Percentiles rank a stretch among this genome's conserved stretches.
These are phyloP conservation scores for Pseudogymnoascus sp. DNA, from an alignment of 2,329 filamentous ascomycete species.

Conservation along the genomic window DNA sequence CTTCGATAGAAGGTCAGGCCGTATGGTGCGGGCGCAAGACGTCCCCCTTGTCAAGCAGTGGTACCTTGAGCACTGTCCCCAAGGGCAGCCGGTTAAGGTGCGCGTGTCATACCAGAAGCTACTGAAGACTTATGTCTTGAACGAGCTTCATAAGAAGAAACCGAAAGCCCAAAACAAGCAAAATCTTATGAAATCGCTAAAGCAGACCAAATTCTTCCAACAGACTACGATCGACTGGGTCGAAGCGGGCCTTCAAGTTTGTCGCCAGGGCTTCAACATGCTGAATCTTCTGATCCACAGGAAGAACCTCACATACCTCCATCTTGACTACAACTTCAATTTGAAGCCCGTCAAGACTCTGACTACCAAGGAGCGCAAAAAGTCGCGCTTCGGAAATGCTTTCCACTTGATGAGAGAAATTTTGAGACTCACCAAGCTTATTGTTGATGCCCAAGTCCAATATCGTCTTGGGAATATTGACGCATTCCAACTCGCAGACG, in stretches of 20 bases:
- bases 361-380: conserved; percentile 98
- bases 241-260: conserved; percentile 95
- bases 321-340: conserved; percentile 99
- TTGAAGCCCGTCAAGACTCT: conserved; percentile 97
- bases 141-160: conserved; percentile 91
- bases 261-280: conserved; percentile 98
- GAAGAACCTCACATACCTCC: conserved; percentile 96
- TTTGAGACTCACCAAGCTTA: conserved; percentile 86
- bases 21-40: conserved; percentile 94
- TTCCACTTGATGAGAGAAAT: conserved; percentile 99
- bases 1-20: conserved; percentile 86
- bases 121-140: conserved; percentile 90
- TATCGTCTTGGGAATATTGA: conserved; percentile 97
- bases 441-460: conserved; percentile 96
- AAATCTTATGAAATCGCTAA: conserved; percentile 78
- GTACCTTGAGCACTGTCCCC: conserved; percentile 93
- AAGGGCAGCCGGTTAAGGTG: conserved; percentile 89
- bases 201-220: conserved; percentile 98
- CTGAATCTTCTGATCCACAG: conserved; percentile 93
- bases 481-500: conserved; percentile 95
- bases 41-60: conserved; percentile 96
- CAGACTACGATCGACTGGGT: conserved; percentile 99
- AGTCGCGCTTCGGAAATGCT: conserved; percentile 96
- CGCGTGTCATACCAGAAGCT: conserved; percentile 97
- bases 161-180: conserved; percentile 96